A percentile compares a stretch with the other conserved stretches of the same genome.
Evolutionary conservation across 2,329 filamentous ascomycete species (phyloP).

Genomic region (Botryotinia narcissicola): DNA sequence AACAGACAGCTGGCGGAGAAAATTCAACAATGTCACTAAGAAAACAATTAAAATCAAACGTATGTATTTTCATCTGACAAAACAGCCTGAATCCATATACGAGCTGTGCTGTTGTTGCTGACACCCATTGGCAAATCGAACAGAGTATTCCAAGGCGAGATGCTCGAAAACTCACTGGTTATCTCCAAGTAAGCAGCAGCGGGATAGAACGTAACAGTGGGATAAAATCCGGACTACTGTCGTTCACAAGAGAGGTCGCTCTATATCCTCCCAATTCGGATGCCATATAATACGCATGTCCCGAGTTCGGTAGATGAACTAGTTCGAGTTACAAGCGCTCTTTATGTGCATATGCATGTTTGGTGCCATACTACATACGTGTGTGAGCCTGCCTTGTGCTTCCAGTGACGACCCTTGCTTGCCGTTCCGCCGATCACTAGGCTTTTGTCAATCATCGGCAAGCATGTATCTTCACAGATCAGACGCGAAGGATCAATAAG

Average conservation of each 20-base stretch:
- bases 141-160: not conserved
- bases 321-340: not conserved
- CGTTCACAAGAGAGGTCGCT: not conserved
- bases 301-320: not conserved
- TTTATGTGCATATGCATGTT: not conserved
- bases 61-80: not conserved
- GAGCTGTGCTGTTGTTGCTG: not conserved
- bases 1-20: not conserved
- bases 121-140: not conserved
- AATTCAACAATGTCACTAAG: not conserved
- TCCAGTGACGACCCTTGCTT: not conserved
- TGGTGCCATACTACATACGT: not conserved
- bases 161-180: not conserved
- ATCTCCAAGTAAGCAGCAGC: not conserved
- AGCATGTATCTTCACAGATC: not conserved
- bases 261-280: not conserved
- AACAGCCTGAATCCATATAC: not conserved
- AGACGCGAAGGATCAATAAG: not conserved
- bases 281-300: not conserved
- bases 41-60: not conserved
- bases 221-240: not conserved
- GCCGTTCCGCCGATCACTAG: not conserved
- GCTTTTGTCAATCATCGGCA: not conserved
- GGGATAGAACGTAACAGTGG: not conserved
- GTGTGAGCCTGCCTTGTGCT: not conserved